These are phyloP conservation scores for Penicillium mononematosum DNA, from an alignment of 495 filamentous ascomycete species.

Conservation along the genomic window DNA sequence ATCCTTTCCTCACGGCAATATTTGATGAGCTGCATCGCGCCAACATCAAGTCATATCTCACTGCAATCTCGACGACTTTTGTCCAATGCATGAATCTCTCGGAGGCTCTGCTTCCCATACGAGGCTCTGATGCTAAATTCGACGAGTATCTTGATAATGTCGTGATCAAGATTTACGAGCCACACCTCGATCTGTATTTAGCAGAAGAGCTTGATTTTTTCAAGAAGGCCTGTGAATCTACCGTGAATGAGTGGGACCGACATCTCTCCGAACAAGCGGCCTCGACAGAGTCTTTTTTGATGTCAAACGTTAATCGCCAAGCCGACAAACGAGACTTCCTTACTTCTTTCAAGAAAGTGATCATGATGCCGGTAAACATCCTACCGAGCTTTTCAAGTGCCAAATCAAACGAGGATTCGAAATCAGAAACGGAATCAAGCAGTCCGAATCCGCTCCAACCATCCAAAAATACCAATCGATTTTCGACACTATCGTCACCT, in stretches of 20 bases:
- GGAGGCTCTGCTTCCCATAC: slow-evolving; percentile 62
- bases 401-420: slow-evolving; percentile 40
- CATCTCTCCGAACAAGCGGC: slow-evolving; percentile 89
- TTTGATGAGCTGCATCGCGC: slow-evolving; percentile 86
- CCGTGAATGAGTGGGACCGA: slow-evolving; percentile 85
- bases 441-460: slow-evolving; percentile 30
- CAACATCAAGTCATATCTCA: slow-evolving; percentile 76
- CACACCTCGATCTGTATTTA: slow-evolving; percentile 89
- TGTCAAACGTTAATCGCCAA: slow-evolving; percentile 90
- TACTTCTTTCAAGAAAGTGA: slow-evolving; percentile 95
- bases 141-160: slow-evolving; percentile 56
- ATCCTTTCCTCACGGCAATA: slow-evolving; percentile 79
- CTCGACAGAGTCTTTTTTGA: slow-evolving; percentile 87
- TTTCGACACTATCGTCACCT: slow-evolving; percentile 50
- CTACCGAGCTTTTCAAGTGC: slow-evolving; percentile 64
- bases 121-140: slow-evolving; percentile 56
- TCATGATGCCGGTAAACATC: slow-evolving; percentile 96
- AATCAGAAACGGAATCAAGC: slow-evolving; percentile 35
- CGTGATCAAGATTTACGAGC: slow-evolving; percentile 75
- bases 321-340: slow-evolving; percentile 96
- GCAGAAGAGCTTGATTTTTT: slow-evolving; percentile 90
- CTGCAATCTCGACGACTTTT: slow-evolving; percentile 82
- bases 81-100: slow-evolving; percentile 78
- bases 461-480: slow-evolving; percentile 51
- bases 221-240: slow-evolving; percentile 65